These are phyloP conservation scores for Francoa sonchifolia DNA, from an alignment of 441 rosid species.

Conservation along the genomic window DNA sequence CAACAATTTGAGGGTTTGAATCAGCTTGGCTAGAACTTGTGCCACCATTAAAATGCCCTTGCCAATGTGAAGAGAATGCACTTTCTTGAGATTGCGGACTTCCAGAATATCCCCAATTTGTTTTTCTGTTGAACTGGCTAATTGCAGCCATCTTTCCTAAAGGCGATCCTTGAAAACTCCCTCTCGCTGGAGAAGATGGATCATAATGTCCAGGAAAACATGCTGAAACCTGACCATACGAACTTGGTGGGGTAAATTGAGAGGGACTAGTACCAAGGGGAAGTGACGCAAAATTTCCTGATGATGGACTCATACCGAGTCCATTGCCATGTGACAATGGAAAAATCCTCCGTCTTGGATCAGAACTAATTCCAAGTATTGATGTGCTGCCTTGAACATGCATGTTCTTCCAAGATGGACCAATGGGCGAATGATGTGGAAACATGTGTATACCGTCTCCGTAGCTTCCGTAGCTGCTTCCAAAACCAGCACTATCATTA, in stretches of 20 bases:
- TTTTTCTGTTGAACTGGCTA: constrained; percentile 80
- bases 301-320: constrained; percentile 85
- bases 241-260: constrained; percentile 85
- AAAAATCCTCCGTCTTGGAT: constrained; percentile 67
- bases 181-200: constrained; percentile 91
- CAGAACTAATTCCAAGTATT: constrained; percentile 87
- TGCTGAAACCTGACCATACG: constrained; percentile 49
- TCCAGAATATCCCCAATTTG: constrained; percentile 69
- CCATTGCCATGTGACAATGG: constrained; percentile 76
- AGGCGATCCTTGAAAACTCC: constrained; percentile 86
- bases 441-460: constrained; percentile 67
- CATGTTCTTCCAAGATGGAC: constrained; percentile 75
- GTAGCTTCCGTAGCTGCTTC: constrained; percentile 90
- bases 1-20: constrained; percentile 34
- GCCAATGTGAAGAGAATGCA: constrained; percentile 52
- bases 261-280: constrained; percentile 98
- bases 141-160: constrained; percentile 75
- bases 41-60: constrained; percentile 53
- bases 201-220: constrained; percentile 97
- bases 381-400: constrained; percentile 58
- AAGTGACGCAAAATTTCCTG: constrained; percentile 80
- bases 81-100: constrained; percentile 63
- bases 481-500: constrained; percentile 70
- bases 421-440: constrained; percentile 87
- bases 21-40: constrained; percentile 40